These are phyloP conservation scores for Vanrija sp. DNA, from an alignment of 1,284 basidiomycete species.

Conservation along the genomic window DNA sequence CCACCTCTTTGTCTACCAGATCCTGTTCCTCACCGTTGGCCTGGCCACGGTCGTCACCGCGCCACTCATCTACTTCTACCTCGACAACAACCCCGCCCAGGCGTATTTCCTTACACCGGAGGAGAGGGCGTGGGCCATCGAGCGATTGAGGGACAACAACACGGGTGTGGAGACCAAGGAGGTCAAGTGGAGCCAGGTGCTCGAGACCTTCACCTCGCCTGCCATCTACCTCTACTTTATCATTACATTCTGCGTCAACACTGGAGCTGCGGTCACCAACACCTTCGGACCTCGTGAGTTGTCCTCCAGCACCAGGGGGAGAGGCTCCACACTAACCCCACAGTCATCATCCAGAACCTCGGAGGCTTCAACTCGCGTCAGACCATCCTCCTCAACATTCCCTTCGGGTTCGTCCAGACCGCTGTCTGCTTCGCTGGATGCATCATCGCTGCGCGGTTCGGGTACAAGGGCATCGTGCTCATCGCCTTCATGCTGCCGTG, in stretches of 20 bases:
- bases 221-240: conserved; percentile 30
- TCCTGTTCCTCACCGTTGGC: conserved; percentile 46
- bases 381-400: conserved; percentile 41
- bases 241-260: conserved; percentile 31
- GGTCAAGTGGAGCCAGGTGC: conserved; percentile 41
- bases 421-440: conserved; percentile 16
- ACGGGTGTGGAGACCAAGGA: conserved; percentile 32
- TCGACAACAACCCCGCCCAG: conserved; percentile 39
- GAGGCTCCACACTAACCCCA: conserved; percentile 10
- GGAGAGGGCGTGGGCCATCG: conserved; percentile 39
- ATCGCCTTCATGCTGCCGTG: conserved; percentile 31
- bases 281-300: conserved; percentile 32
- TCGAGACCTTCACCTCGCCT: conserved; percentile 35
- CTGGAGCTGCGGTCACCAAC: conserved; percentile 28
- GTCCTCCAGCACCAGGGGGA: conserved; percentile 3
- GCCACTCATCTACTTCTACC: conserved; percentile 30
- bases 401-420: conserved; percentile 36
- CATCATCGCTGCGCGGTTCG: conserved; percentile 23
- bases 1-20: conserved; percentile 27
- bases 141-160: conserved; percentile 46
- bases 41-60: conserved; percentile 44
- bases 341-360: conserved; percentile 39
- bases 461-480: conserved; percentile 29
- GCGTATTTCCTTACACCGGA: conserved; percentile 37
- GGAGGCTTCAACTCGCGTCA: conserved; percentile 32